These are phyloP conservation scores for Gynostemma pentaphyllum DNA, from an alignment of 306 rosid species.

Conservation along the genomic window DNA sequence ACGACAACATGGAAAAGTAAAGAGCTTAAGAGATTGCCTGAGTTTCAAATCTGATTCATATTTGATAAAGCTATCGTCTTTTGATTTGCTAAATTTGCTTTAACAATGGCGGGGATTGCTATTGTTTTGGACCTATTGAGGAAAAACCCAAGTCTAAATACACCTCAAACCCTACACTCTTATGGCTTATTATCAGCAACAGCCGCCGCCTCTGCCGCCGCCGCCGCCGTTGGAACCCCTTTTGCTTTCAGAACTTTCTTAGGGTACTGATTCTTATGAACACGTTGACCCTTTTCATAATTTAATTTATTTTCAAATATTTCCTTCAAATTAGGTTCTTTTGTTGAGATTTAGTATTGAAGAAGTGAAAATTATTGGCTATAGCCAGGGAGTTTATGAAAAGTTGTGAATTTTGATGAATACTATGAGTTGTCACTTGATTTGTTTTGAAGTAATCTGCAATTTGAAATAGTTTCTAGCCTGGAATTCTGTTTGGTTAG, in stretches of 20 bases:
- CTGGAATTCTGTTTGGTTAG: not conserved
- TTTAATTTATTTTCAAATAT: not conserved
- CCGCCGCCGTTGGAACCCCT: slow-evolving; percentile 45
- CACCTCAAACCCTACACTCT: slow-evolving; percentile 36
- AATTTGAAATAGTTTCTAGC: not conserved
- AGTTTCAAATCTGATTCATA: slow-evolving; percentile 3
- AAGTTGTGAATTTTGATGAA: not conserved
- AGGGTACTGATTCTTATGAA: slow-evolving; percentile 42
- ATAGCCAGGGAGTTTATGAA: not conserved
- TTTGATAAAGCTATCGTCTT: slow-evolving; percentile 9
- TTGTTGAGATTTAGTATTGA: not conserved
- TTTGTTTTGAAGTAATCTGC: not conserved
- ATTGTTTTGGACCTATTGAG: slow-evolving; percentile 58
- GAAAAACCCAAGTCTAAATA: slow-evolving; percentile 31
- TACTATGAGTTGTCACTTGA: not conserved
- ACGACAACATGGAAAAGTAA: too few relatives aligned
- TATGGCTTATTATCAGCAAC: slow-evolving; percentile 54
- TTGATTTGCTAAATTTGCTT: slow-evolving; percentile 16
- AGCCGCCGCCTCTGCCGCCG: slow-evolving; percentile 38
- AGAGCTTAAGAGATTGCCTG: not conserved
- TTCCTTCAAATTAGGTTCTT: not conserved
- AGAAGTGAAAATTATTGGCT: not conserved
- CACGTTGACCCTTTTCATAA: too few relatives aligned
- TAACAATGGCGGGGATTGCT: slow-evolving; percentile 67
- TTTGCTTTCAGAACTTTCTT: slow-evolving; percentile 48